Base-by-base conservation (phyloP, 1,139 yeast species). In the Suhomyces atakaporum region DNA sequence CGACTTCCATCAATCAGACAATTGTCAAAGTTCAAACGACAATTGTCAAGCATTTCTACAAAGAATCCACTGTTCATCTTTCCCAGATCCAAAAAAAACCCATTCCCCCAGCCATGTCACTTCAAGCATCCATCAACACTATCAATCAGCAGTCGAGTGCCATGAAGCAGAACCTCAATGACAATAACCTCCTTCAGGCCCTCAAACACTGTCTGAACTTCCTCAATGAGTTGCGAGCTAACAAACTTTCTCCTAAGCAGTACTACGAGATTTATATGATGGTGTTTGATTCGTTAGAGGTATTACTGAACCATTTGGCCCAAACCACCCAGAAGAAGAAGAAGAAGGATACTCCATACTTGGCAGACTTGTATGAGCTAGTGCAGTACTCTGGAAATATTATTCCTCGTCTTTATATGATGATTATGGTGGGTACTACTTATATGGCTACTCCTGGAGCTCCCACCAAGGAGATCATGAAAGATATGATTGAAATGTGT, bases 401-500 rank as follows among this genome's bases (percentile, higher is more conserved):
- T 27, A 75, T 92, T 11, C 98, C 98, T 3, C 73, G 98, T 41
- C 69, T 92, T 39, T 92, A 94, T 58, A 72, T 94, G 65, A 89
- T 92, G 97, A 84, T 92, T 31, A 92, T 95, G 3, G 92, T 92
- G 8, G 98, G 98, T 8, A 82, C 96, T 1, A 86, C 89, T 2
- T 89, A 84, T 62, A 81, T 90, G 83, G 67, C 84, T 5, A 72
- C 84, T 6, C 77, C 81, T 4, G 89, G 81, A 39, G 83, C 96
- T 0, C 96, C 97, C 0, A 75, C 79, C 18, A 79, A 79, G 56
- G 97, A 90, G 49, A 84, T 94, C 39, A 78, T 92, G 81, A 87
- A 85, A 57, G 98, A 92, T 57, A 84, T 94, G 95, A 83, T 92
- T 58, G 98, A 94, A 60, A 92, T 92, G 98, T 84, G 96, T 47